Evolutionary conservation across 208 protist genomes (phyloP), one percentile per base, ranked within the genome.

Genomic region (Endotrypanum monterogeii): DNA sequence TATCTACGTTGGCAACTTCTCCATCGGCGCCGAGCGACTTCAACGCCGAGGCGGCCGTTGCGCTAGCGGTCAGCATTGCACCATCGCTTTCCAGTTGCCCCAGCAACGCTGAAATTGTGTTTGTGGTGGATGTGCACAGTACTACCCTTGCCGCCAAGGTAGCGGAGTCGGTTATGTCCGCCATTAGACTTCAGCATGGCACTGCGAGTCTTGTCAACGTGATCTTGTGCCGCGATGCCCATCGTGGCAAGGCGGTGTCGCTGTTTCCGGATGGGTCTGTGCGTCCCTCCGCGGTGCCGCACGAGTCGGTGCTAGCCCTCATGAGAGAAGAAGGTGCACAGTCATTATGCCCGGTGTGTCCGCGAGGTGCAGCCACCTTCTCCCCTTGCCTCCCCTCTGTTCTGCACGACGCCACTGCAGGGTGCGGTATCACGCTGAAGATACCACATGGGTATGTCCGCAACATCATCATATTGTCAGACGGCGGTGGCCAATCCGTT

Each of bases 41-140:
- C 25, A 41, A 84, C 55, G 68, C 84, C 32, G 51, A 78, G 0
- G 74, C 72, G 35, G 67, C 87, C 56, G 91, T 86, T 11, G 63
- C 68, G 25, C 23, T 92, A 23, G 80, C 76, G 3, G 52, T 94
- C 32, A 74, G 55, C 39, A 76, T 95, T 55, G 86, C 88, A 3
- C 91, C 91, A 12, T 60, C 67, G 23, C 68, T 93, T 35, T 55
- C 66, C n/a, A 71, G 58, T 55, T 74, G 60, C 39, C 61, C 63
- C 11, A 71, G 60, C 71, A 96, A 96, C 71, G 76, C 85, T 0
- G 92, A 96, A 77, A 66, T 93, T 12, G 58, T 96, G 3, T 85
- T 96, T 48, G 39, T 93, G 8, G 62, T 93, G 1, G 89, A 96
- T 74, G 68, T 80, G 52, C 89, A 93, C 77, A 83, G 55, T 58